Evolutionary conservation across 805 yeast genomes (phyloP), one percentile per base, ranked within the genome.

Genomic region (Starmerella davenportii): DNA sequence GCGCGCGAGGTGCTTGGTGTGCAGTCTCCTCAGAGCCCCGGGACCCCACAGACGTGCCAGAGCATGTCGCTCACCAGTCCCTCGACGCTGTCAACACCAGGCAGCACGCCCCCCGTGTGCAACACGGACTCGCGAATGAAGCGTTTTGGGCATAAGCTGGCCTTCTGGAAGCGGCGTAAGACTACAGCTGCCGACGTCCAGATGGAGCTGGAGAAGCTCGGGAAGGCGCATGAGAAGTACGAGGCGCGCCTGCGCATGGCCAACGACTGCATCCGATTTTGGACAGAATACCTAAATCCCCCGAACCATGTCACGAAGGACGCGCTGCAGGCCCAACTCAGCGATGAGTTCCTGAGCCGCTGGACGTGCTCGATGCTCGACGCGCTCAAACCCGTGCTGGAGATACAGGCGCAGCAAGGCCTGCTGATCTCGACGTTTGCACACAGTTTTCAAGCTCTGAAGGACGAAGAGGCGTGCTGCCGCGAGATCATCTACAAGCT

Each of bases 141-240:
- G 15, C 36, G 37, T 7, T 24, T 40, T 18, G 41, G 41, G 9
- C 31, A 43, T n/a, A 44, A 41, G 29, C 40, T 45, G 9, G 34
- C 40, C 16, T 40, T 46, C 33, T 44, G 50, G 46, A 23, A 31
- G 16, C 31, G 35, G 27, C 36, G 37, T n/a, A 40, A 38, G 7
- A 32, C 37, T 3, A 40, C 42, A 3, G 39, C 45, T 2, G 32
- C 42, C 5, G 44, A 43, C 17, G 51, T 51, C n/a, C 44, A 47
- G 20, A 29, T 31, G n/a, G 31, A 41, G 7, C 18, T 50, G 21
- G 38, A 35, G 19, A 30, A 41, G 3, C 39, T 45, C 5, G 23
- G 38, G 8, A 47, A 49, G 27, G 36, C 47, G 17, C 46, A 50
- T 19, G 51, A 52, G 33, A 19, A 21, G 21, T 47, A 51, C 20